phyloP scores from a whole-genome alignment of 192 early-diverging fungal genomes.

The Chytriomyces sp. region DNA sequence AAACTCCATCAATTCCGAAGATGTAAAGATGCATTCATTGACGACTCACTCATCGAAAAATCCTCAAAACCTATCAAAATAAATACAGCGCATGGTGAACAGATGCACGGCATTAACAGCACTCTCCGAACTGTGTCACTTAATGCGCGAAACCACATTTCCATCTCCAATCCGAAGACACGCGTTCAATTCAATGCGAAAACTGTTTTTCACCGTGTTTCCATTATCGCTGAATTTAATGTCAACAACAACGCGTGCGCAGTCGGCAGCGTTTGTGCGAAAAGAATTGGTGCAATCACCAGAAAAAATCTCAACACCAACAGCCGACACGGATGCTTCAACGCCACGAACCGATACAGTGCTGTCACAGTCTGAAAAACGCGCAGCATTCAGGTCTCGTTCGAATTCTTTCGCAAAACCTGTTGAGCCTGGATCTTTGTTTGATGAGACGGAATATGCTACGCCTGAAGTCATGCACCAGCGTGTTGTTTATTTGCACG shows the following conservation, averaged over 20 bases:
- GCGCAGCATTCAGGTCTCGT: no score
- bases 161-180: neutral
- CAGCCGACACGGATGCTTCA: no score
- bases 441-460: constrained; percentile 29
- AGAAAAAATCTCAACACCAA: no score
- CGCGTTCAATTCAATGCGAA: constrained; percentile 43
- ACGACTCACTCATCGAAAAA: no score
- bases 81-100: neutral
- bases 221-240: constrained; percentile 12
- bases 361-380: no score
- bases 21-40: neutral
- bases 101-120: constrained; percentile 1
- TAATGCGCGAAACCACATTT: neutral
- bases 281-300: no score
- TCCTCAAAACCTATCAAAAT: no score
- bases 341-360: no score
- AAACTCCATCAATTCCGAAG: constrained; percentile 14
- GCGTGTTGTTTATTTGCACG: constrained; percentile 45
- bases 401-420: no score
- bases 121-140: neutral
- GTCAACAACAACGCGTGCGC: no score
- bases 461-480: constrained; percentile 31
- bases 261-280: no score
- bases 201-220: constrained; percentile 42
- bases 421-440: no score